Evolutionary conservation across 2,329 filamentous ascomycete genomes (phyloP), one percentile per base, ranked within the genome.

Genomic region (Spiromastix sp.): DNA sequence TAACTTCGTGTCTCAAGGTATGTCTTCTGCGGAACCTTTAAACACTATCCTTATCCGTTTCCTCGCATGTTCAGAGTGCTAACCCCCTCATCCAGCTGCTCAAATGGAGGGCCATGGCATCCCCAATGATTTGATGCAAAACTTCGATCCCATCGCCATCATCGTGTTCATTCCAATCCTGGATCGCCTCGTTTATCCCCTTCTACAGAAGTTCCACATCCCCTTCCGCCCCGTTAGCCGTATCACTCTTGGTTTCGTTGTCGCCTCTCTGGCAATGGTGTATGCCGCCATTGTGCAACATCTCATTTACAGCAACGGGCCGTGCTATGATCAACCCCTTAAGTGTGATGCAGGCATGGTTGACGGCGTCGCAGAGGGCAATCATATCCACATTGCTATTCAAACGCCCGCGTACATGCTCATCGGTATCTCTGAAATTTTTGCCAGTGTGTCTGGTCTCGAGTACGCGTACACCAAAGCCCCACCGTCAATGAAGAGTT

Each of bases 381-480:
- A 66, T 51, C 38, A 54, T 15, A 45, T 66, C 18, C 60, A 65
- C 50, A 63, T 66, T 30, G 60, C 56, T 34, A 58, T 67, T 19
- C 61, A 66, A 40, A 59, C 60, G 4, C 62, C 62, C 2, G 61
- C 61, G 20, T 64, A 67, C 44, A 42, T 66, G 28, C 50, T 66
- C 40, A 64, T 66, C 37, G 61, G 60, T 52, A 36, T 66, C 10
- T 63, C 71, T 2, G 77, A 81, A 51, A 68, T 71, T 39, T 63
- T 76, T 38, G 74, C 75, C 30, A 78, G 73, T 8, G 75, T 84
- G 41, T 81, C 79, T 1, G 74, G 74, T 41, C 68, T 81, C 8
- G 80, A 85, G 53, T 83, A 84, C 45, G 79, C 78, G 12, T 84
- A 77, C 58, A 81, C 77, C 49, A 82, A 84, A 57, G 79, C 80